Evolutionary conservation across 805 yeast genomes (phyloP).

Genomic region (Candida arabinofermentans): DNA sequence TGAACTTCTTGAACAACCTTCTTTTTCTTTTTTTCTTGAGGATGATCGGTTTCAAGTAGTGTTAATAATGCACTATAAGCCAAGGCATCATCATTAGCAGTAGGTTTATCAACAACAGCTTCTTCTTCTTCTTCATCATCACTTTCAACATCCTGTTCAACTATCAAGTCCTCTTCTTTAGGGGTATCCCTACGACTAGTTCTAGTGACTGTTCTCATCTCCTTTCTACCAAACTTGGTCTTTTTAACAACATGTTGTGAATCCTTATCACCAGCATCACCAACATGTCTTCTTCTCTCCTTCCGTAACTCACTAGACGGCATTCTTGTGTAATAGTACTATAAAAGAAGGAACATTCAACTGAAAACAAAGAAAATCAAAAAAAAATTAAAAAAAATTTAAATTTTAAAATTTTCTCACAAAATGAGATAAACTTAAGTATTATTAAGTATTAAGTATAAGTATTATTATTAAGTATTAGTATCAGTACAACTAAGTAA

Average conservation of each 20-base stretch:
- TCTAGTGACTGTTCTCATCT: slow-evolving; percentile 56
- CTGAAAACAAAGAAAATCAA: background rate
- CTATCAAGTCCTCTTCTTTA: slow-evolving; percentile 12
- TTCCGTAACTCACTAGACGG: slow-evolving; percentile 11
- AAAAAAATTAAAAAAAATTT: too few relatives aligned
- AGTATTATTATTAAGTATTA: background rate
- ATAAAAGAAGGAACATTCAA: too few relatives aligned
- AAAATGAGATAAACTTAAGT: background rate
- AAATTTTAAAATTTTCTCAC: background rate
- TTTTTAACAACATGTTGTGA: slow-evolving; percentile 7
- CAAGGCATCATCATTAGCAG: slow-evolving; percentile 15
- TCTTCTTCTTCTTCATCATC: slow-evolving; percentile 21
- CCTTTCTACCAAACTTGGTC: slow-evolving; percentile 53
- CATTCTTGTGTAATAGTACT: background rate
- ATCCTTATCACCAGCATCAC: background rate
- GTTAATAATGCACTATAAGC: slow-evolving; percentile 29
- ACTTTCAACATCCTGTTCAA: slow-evolving; percentile 28
- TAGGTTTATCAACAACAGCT: slow-evolving; percentile 7
- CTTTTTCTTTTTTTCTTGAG: slow-evolving; percentile 8
- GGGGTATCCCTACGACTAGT: slow-evolving; percentile 39
- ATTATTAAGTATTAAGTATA: background rate
- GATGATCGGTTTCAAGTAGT: slow-evolving; percentile 21
- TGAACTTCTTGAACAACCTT: slow-evolving; percentile 17
- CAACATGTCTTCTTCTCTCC: slow-evolving; percentile 12
- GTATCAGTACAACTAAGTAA: background rate